phyloP scores from a whole-genome alignment of 148 eudicot genomes.

The Vaccinium corymbosum region DNA sequence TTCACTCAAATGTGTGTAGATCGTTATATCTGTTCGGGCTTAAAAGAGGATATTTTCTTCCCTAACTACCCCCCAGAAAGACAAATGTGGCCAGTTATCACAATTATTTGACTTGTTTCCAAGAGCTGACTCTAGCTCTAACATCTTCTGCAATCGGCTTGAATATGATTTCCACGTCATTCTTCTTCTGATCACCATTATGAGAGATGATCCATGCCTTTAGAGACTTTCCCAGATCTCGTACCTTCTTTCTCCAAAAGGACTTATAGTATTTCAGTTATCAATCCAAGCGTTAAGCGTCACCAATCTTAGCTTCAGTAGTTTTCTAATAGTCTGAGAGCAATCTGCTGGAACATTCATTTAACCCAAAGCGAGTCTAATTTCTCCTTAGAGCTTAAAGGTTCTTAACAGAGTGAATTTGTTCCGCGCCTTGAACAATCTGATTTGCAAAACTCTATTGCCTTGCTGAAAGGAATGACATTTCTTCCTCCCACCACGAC shows the following conservation, averaged over 20 bases:
- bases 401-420: neutral
- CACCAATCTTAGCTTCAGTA: neutral
- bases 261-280: neutral
- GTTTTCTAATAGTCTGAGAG: neutral
- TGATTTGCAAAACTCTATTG: neutral
- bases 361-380: neutral
- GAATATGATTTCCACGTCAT: neutral
- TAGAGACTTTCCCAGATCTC: neutral
- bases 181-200: neutral
- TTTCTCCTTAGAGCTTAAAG: neutral
- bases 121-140: neutral
- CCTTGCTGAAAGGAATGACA: neutral
- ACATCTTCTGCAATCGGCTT: neutral
- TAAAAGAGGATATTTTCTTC: too few species aligned
- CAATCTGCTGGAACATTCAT: neutral
- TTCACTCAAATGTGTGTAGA: too few species aligned
- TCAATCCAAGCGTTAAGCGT: neutral
- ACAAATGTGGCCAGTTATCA: too few species aligned
- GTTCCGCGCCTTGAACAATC: neutral
- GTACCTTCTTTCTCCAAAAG: neutral
- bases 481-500: neutral
- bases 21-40: too few species aligned
- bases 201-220: neutral
- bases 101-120: too few species aligned
- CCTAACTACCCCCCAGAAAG: too few species aligned